Base-by-base conservation (phyloP, 768 basidiomycete species). In the Clitopilus hobsonii region DNA sequence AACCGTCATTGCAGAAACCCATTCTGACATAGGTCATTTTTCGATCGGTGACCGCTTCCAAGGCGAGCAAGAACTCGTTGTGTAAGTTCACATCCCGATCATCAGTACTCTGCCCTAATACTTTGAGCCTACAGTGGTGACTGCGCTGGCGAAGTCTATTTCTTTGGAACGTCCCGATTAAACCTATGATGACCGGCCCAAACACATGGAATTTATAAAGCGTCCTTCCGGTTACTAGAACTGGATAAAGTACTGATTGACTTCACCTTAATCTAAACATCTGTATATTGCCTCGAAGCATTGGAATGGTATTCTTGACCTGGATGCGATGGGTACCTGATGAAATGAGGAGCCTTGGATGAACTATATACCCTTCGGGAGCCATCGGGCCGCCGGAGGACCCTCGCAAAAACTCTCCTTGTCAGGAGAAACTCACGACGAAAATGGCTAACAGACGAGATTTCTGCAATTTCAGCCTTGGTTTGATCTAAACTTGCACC, bases 1-100 rank as follows among this genome's bases (percentile, higher is more conserved):
- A 14, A 66, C 48, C 2, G 63, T 81, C 7, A 59, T 89, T 13
- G 85, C 79, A 4, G 74, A 81, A 58, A 74, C 76, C 5, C 71
- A 76, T 58, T 80, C 78, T 11, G 85, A 89, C 60, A 71, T 88
- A 23, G 81, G 73, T 0, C 67, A 76, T 55, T 88, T 89, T 63
- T 74, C 78, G 1, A 56, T 87, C 13, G 88, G 88, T 4, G 79
- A 88, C 60, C 65, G 69, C 6, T 77, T 67, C 53, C 67, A 69
- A 25, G 76, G 76, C 2, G 83, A 88, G 60, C 69, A 80, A 54
- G 72, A 79, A 5, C 70, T 90, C 1, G 69, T 90, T 53, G 76
- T 87, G 87, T 89, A 66, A 59, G 76, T 75, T 60, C 23, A 45
- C 30, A 6, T 24, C 47, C 51, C 32, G n/a, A n/a, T 32, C 24